These are phyloP conservation scores for Pseudocercospora fuligena DNA, from an alignment of 2,329 filamentous ascomycete genomes.

Conservation along the genomic window DNA sequence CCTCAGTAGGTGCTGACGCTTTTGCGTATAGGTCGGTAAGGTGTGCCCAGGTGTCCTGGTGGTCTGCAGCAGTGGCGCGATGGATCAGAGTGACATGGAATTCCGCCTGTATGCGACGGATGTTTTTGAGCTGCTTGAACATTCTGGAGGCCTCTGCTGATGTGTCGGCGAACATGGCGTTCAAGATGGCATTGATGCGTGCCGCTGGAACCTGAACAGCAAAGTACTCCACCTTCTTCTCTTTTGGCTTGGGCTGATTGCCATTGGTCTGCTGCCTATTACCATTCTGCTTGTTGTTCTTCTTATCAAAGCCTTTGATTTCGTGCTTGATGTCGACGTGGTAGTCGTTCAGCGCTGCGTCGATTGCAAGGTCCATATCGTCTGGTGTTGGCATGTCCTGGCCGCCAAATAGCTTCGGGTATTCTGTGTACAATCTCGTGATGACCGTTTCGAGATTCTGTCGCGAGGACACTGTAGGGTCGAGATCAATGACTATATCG, in stretches of 20 bases:
- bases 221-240: slow-evolving; percentile 67
- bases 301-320: slow-evolving; percentile 61
- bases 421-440: slow-evolving; percentile 71
- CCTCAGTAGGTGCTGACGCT: slow-evolving; percentile 40
- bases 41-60: slow-evolving; percentile 74
- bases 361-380: slow-evolving; percentile 79
- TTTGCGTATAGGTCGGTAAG: slow-evolving; percentile 66
- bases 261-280: slow-evolving; percentile 40
- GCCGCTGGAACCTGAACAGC: slow-evolving; percentile 59
- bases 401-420: slow-evolving; percentile 72
- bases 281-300: slow-evolving; percentile 40
- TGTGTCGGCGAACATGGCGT: slow-evolving; percentile 68
- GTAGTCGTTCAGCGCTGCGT: slow-evolving; percentile 76
- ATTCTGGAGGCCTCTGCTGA: slow-evolving; percentile 64
- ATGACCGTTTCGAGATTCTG: slow-evolving; percentile 84
- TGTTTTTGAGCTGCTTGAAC: slow-evolving; percentile 75
- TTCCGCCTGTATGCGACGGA: slow-evolving; percentile 75
- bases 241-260: slow-evolving; percentile 51
- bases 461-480: slow-evolving; percentile 76
- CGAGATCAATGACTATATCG: slow-evolving; percentile 81
- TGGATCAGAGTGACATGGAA: slow-evolving; percentile 98
- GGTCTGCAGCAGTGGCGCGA: slow-evolving; percentile 63
- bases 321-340: slow-evolving; percentile 75
- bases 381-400: slow-evolving; percentile 68
- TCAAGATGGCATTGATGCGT: slow-evolving; percentile 64